Evolutionary conservation across 139 green algal genomes (phyloP).

Genomic region (Micractinium conductrix): DNA sequence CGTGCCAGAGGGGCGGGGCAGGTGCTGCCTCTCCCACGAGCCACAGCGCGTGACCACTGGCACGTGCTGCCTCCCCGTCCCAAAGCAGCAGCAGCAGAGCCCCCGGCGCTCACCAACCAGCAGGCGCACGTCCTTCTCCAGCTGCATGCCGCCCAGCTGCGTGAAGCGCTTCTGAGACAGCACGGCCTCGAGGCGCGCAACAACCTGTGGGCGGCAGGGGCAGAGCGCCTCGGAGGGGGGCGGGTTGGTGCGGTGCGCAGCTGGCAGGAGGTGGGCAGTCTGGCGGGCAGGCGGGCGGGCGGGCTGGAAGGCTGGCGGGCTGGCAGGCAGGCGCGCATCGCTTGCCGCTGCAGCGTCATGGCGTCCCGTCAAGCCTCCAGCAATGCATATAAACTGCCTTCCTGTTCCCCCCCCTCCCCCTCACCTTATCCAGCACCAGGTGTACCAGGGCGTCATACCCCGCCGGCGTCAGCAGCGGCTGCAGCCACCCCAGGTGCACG

Average conservation of each 20-base stretch:
- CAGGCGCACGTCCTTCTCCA: constrained; percentile 86
- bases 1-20: too few species aligned
- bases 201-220: constrained; percentile 24
- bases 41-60: too few species aligned
- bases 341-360: too few species aligned
- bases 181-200: constrained; percentile 82
- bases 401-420: background rate
- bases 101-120: constrained; percentile 59
- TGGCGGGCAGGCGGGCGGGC: too few species aligned
- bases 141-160: constrained; percentile 93
- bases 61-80: too few species aligned
- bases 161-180: constrained; percentile 90
- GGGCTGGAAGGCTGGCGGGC: too few species aligned
- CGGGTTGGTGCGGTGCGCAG: background rate
- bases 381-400: background rate
- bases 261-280: background rate
- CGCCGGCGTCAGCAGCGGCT: constrained; percentile 75
- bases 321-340: too few species aligned
- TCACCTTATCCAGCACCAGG: constrained; percentile 71
- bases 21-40: too few species aligned
- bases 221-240: too few species aligned
- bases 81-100: background rate
- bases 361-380: background rate
- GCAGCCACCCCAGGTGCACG: constrained; percentile 62
- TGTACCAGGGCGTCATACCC: constrained; percentile 82